phyloP scores from a whole-genome alignment of 2,329 filamentous ascomycete species.

The Dactylellina leptospora region DNA sequence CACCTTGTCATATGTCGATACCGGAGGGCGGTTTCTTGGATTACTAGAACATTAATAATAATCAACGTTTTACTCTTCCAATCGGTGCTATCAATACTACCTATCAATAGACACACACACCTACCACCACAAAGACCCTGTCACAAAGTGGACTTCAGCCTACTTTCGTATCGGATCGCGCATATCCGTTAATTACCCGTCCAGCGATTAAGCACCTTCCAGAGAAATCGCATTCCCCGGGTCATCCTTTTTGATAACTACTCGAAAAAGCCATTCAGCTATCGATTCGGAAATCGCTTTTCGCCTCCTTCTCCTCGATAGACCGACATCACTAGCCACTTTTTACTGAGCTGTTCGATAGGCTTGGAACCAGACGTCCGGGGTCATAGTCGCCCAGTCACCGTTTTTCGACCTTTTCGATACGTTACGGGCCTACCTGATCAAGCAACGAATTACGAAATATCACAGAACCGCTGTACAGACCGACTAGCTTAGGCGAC shows the following conservation, averaged over 20 bases:
- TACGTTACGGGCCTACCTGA: conserved; percentile 10
- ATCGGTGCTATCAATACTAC: not conserved
- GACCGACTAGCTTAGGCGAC: conserved; percentile 1
- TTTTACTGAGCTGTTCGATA: not conserved
- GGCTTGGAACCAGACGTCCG: too few relatives aligned
- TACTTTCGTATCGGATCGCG: conserved; percentile 26
- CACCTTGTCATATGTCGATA: conserved; percentile 7
- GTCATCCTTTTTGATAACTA: conserved; percentile 22
- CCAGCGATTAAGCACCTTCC: conserved; percentile 23
- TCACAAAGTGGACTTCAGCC: conserved; percentile 19
- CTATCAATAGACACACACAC: conserved; percentile 24
- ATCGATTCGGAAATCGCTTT: not conserved
- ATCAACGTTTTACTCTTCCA: not conserved
- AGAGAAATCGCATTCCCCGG: not conserved
- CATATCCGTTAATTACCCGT: conserved; percentile 51
- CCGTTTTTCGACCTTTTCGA: not conserved
- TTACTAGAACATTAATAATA: conserved; percentile 26
- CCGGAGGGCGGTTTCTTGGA: not conserved
- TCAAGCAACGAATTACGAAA: conserved; percentile 18
- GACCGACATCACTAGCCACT: not conserved
- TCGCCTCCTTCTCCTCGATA: conserved; percentile 3
- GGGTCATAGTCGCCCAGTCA: too few relatives aligned
- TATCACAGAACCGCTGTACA: not conserved
- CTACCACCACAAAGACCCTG: not conserved
- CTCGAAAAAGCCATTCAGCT: not conserved